Conservation (phyloP, 805 yeast genomes). For the Metschnikowia proteae region DNA sequence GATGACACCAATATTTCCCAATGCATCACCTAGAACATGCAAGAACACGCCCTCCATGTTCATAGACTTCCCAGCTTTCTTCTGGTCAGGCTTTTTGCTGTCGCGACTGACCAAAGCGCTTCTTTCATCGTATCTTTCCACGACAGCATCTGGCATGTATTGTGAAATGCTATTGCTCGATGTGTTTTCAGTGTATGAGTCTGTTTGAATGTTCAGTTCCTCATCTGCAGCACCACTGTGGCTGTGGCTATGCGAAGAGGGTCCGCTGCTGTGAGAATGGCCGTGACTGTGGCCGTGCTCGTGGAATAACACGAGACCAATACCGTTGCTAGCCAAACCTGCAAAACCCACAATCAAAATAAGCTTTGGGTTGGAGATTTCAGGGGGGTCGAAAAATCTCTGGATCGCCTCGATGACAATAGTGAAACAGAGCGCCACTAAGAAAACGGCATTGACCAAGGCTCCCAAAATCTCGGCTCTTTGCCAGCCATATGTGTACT, state of each 20-base stretch:
- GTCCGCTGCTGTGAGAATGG: conserved; percentile 11
- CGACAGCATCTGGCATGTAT: conserved; percentile 47
- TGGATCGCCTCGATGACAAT: conserved; percentile 91
- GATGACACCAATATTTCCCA: conserved; percentile 93
- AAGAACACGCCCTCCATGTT: conserved; percentile 97
- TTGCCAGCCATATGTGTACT: conserved; percentile 96
- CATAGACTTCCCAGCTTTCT: conserved; percentile 50
- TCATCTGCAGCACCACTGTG: conserved; percentile 31
- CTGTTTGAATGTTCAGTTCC: conserved; percentile 9
- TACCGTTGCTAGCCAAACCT: conserved; percentile 77
- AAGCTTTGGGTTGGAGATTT: conserved; percentile 75
- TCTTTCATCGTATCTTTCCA: conserved; percentile 38
- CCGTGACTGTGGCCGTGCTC: conserved; percentile 52
- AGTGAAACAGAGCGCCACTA: conserved; percentile 87
- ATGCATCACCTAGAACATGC: conserved; percentile 94
- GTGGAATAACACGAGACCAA: conserved; percentile 85
- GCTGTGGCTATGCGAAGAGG: conserved; percentile 17
- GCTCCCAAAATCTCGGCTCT: conserved; percentile 97
- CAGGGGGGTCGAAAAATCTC: conserved; percentile 77
- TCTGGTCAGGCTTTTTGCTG: conserved; percentile 12
- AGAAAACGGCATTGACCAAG: conserved; percentile 85
- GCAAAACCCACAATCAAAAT: conserved; percentile 77
- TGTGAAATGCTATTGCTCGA: conserved; percentile 30
- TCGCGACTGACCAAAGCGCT: conserved; percentile 28
- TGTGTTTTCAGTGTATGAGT: conserved; percentile 15